Evolutionary conservation across 495 filamentous ascomycete species (phyloP), one percentile per base, ranked within the genome.

Genomic region (Xylaria bambusicola): DNA sequence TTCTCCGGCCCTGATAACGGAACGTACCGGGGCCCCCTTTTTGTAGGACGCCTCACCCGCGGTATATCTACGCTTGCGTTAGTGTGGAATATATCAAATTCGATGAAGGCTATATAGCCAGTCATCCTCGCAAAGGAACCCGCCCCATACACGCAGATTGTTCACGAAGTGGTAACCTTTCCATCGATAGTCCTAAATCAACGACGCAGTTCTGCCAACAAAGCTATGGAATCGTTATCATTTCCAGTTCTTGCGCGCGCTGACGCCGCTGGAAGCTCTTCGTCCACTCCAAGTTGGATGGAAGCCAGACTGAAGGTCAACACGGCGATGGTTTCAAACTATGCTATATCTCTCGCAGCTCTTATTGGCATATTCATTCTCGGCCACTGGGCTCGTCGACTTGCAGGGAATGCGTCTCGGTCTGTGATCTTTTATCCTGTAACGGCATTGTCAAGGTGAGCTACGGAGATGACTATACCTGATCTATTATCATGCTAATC

Each of bases 301-400:
- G 64, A 58, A 15, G 21, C 23, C 40, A 65, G 73, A 33, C 71
- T 71, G 60, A 50, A 57, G 24, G 46, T 66, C 17, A 81, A 74
- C 58, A 66, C 70, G 31, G 55, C 69, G 36, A 52, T 67, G 6
- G 50, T 74, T 48, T 73, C 67, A 29, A 72, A 72, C 35, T 84
- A 77, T 53, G 77, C 77, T 41, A 74, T 71, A 6, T 72, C 71
- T 18, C 66, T 83, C 4, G 71, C 69, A 47, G 74, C 74, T 6
- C 72, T 84, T n/a, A 75, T 83, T 17, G 76, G 65, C 38, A 40
- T 83, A 49, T 82, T 82, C 62, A 73, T 79, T 17, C n/a, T 82
- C 38, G 70, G 73, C 36, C 79, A 81, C 53, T 81, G 77, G 78
- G 52, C 71, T 15, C 71, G 73, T 20, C 57, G 49, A 15, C 18